Evolutionary conservation across 345 rosid genomes (phyloP), one percentile per base, ranked within the genome.

Genomic region (Pugionium cornutum): DNA sequence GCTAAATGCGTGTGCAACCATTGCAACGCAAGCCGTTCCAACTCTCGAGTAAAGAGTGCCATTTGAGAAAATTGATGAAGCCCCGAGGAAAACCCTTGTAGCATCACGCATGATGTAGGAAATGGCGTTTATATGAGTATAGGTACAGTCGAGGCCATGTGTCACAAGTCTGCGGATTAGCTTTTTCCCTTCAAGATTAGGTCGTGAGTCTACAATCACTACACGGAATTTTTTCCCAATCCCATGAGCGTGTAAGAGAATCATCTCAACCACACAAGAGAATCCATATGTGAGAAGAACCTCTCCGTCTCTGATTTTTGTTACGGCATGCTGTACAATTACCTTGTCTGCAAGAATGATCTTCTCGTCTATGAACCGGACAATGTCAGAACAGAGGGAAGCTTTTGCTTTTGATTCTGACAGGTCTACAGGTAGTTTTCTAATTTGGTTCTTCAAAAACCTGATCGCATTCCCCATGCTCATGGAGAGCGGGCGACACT

Each of bases 401-500:
- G 74, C 69, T 70, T 86, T 86, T 58, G 87, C 90, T 78, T 89
- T 91, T 4, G 77, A 64, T 76, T 86, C 91, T 31, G 84, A 75
- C 25, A 82, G 62, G 66, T 77, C 67, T 66, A 69, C 63, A 25
- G 91, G 87, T 73, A 86, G 68, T 69, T 79, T 82, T 46, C 87
- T 83, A 51, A 89, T 86, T 43, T 64, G 83, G 75, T 76, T 86
- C 82, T 89, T 84, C 56, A 84, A 70, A 69, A 89, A 86, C 78
- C 87, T 83, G 55, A 89, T 89, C 41, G 92, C 92, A 68, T 89
- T 89, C 66, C 92, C 96, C 92, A 89, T 89, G 81, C 96, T 89
- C 76, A 89, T 86, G 67, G 92, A 89, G 30, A 86, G 89, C 3
- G 89, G 96, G 4, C 89, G 80, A 39, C 91, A 89, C 53, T 89